These are phyloP conservation scores for Arthrobotrys sinensis DNA, from an alignment of 2,329 filamentous ascomycete species.

Conservation along the genomic window DNA sequence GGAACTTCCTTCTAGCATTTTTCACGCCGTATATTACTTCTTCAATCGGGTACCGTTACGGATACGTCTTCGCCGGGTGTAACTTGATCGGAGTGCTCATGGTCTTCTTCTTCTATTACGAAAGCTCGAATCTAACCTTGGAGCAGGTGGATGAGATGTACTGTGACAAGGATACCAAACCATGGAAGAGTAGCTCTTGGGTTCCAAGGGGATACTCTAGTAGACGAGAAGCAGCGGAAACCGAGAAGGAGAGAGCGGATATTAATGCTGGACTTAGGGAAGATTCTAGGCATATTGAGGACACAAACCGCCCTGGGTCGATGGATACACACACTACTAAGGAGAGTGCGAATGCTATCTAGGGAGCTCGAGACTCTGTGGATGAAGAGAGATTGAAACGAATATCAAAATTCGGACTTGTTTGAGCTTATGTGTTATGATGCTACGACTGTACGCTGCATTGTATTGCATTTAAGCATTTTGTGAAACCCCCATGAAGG, in stretches of 20 bases:
- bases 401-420: no score
- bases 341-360: conserved; percentile 42
- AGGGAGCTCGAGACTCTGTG: background rate
- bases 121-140: conserved; percentile 79
- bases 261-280: conserved; percentile 51
- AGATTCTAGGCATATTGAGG: conserved; percentile 46
- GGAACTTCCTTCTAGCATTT: conserved; percentile 83
- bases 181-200: conserved; percentile 76
- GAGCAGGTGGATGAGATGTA: conserved; percentile 89
- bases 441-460: background rate
- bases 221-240: conserved; percentile 65
- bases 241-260: conserved; percentile 46
- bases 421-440: no score
- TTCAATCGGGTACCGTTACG: conserved; percentile 80
- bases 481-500: no score
- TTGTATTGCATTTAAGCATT: no score
- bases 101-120: conserved; percentile 84
- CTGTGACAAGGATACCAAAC: conserved; percentile 74
- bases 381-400: background rate
- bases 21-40: conserved; percentile 84
- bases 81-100: conserved; percentile 76
- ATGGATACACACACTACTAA: conserved; percentile 53
- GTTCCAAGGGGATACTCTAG: conserved; percentile 69
- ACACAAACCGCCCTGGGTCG: conserved; percentile 32
- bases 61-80: conserved; percentile 82